Conservation (phyloP, 139 green algal genomes). For the Chlamydomonas sphaeroides region DNA sequence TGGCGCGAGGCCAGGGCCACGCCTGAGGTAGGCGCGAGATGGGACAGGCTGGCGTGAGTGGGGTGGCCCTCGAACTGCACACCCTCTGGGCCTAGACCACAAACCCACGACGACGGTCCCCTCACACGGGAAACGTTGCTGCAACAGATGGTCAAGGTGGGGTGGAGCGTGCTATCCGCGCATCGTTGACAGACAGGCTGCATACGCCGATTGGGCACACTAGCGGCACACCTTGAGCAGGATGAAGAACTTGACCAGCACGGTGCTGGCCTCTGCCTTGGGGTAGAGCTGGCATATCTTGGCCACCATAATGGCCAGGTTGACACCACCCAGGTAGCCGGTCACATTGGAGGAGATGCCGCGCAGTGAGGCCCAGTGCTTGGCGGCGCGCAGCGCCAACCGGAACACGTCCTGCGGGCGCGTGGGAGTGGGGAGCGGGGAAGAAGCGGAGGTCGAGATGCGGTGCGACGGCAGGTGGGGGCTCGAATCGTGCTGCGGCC, state of each 20-base stretch:
- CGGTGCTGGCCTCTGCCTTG: background rate
- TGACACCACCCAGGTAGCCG: slow-evolving; percentile 96
- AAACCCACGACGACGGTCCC: slow-evolving; percentile 7
- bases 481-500: no score
- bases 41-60: no score
- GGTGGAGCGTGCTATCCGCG: no score
- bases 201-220: no score
- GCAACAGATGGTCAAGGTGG: no score
- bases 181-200: no score
- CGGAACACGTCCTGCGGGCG: slow-evolving; percentile 37
- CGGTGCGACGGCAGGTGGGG: background rate
- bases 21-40: no score
- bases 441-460: background rate
- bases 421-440: background rate
- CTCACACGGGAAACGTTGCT: no score
- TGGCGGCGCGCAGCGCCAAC: slow-evolving; percentile 77
- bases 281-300: slow-evolving; percentile 94
- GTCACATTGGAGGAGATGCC: slow-evolving; percentile 88
- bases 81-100: no score
- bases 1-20: slow-evolving; percentile 53
- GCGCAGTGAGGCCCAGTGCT: slow-evolving; percentile 91
- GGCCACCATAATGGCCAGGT: slow-evolving; percentile 96
- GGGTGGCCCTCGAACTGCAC: no score
- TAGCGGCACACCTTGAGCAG: no score
- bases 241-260: slow-evolving; percentile 41